These are phyloP conservation scores for Leavenworthia alabamica DNA, from an alignment of 345 rosid species.

Conservation along the genomic window DNA sequence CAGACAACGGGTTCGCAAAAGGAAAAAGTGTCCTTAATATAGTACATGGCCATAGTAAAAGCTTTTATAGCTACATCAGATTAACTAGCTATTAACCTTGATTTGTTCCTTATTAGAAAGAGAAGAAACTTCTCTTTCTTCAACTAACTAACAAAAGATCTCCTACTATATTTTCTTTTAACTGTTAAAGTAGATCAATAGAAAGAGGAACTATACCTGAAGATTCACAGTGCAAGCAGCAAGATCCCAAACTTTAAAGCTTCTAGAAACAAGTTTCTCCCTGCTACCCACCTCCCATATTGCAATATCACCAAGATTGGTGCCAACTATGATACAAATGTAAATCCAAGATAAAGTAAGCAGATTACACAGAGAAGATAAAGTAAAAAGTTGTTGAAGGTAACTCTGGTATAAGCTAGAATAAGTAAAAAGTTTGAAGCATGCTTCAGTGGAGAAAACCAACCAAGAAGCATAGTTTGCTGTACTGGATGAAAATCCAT, in stretches of 20 bases:
- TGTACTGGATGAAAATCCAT: constrained; percentile 76
- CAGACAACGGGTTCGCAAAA: constrained; percentile 8
- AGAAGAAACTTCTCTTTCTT: background rate
- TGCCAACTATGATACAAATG: constrained; percentile 47
- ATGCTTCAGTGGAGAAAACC: background rate
- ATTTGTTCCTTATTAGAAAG: constrained; percentile 6
- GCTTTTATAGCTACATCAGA: background rate
- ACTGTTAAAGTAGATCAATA: background rate
- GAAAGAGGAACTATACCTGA: constrained; percentile 15
- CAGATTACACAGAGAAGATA: constrained; percentile 22
- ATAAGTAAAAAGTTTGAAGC: background rate
- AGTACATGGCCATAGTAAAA: no score
- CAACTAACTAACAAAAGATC: background rate
- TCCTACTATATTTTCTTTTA: background rate
- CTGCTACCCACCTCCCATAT: constrained; percentile 62
- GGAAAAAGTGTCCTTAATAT: background rate
- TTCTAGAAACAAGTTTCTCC: constrained; percentile 41
- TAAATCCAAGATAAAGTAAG: constrained; percentile 8
- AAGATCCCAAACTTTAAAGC: constrained; percentile 67
- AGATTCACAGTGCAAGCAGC: constrained; percentile 40
- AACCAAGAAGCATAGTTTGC: constrained; percentile 67
- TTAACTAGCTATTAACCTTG: constrained; percentile 10
- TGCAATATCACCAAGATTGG: constrained; percentile 43
- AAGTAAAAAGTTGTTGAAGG: constrained; percentile 2
- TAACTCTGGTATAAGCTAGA: background rate